Conservation (phyloP, 768 basidiomycete species). For the Amanita rimosa region DNA sequence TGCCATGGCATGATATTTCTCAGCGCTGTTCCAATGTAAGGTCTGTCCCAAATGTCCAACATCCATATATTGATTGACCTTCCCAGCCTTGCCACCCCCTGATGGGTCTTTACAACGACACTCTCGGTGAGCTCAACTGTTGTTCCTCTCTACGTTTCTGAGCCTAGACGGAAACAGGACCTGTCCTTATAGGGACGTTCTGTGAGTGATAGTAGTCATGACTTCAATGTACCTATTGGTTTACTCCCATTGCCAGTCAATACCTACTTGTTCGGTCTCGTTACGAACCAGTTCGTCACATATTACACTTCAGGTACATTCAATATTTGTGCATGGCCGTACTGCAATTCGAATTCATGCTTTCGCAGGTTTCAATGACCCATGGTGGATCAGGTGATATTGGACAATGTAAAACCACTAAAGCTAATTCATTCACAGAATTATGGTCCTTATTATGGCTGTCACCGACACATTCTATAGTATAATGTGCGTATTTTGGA, state of each 20-base stretch:
- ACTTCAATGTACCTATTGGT: neutral
- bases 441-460: slow-evolving; percentile 8
- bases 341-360: neutral
- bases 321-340: neutral
- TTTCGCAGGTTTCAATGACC: slow-evolving; percentile 12
- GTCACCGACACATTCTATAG: slow-evolving; percentile 10
- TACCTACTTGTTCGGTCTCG: slow-evolving; percentile 15
- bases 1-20: too few species aligned
- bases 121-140: neutral
- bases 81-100: too few species aligned
- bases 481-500: slow-evolving; percentile 7
- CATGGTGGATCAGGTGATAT: slow-evolving; percentile 10
- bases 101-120: neutral
- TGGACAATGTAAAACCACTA: neutral
- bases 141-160: neutral
- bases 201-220: slow-evolving; percentile 6
- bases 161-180: slow-evolving; percentile 8
- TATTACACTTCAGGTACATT: slow-evolving; percentile 12
- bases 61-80: too few species aligned
- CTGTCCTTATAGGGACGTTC: slow-evolving; percentile 12
- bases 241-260: slow-evolving; percentile 9
- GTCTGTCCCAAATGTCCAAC: too few species aligned
- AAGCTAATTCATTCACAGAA: neutral
- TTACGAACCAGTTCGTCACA: slow-evolving; percentile 11
- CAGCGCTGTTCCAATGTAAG: too few species aligned